Percentiles rank a stretch among this genome's conserved stretches.
Conservation (phyloP, 768 basidiomycete species). For the Trametes villosa region DNA sequence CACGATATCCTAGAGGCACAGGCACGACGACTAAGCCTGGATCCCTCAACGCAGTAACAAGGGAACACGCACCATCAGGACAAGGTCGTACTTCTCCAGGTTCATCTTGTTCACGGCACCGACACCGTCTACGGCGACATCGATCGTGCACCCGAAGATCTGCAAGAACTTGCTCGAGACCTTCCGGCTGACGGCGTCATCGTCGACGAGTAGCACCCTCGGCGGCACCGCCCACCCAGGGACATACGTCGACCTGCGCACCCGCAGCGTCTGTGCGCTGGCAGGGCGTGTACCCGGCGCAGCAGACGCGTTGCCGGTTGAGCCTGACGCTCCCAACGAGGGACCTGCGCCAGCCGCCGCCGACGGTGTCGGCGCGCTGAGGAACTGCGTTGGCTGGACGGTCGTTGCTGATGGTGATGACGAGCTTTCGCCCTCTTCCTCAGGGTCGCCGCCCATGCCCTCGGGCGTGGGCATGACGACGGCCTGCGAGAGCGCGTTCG, state of each 20-base stretch:
- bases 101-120: conserved; percentile 97
- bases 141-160: conserved; percentile 93
- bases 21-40: not conserved
- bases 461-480: conserved; percentile 36
- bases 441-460: conserved; percentile 36
- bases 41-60: not conserved
- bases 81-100: conserved; percentile 92
- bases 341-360: conserved; percentile 25
- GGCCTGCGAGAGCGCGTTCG: conserved; percentile 36
- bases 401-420: conserved; percentile 14
- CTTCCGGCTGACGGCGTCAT: conserved; percentile 89
- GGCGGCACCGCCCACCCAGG: conserved; percentile 93
- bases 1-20: conserved; percentile 77
- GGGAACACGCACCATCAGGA: conserved; percentile 76
- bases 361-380: conserved; percentile 29
- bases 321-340: not conserved
- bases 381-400: conserved; percentile 16
- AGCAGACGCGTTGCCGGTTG: not conserved
- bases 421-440: conserved; percentile 31
- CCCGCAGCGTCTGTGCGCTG: conserved; percentile 56
- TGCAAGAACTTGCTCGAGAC: conserved; percentile 92
- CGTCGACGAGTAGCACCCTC: conserved; percentile 90
- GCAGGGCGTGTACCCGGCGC: conserved; percentile 20
- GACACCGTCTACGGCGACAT: conserved; percentile 92
- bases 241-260: conserved; percentile 78